Percentiles rank a stretch among this genome's conserved stretches.
Evolutionary conservation across 2,329 filamentous ascomycete species (phyloP).

Genomic region (Diaporthe amygdali): DNA sequence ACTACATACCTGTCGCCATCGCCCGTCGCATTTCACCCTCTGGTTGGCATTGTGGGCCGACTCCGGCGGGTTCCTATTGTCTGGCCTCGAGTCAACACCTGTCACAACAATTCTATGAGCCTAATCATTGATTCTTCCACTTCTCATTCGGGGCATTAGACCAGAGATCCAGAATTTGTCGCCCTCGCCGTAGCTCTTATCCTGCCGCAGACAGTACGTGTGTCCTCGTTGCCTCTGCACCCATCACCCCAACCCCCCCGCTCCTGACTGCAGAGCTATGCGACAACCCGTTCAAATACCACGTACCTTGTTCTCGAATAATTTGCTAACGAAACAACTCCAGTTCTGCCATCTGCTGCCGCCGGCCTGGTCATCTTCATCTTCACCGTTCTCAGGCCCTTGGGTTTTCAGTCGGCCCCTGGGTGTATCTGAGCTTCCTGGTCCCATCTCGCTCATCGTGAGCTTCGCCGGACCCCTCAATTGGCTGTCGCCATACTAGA

Average conservation of each 20-base stretch:
- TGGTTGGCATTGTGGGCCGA: conserved; percentile 5
- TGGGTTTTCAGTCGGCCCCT: not conserved
- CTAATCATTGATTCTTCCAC: not conserved
- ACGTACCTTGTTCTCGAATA: not conserved
- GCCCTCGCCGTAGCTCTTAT: conserved; percentile 2
- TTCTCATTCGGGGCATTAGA: not conserved
- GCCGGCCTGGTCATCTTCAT: not conserved
- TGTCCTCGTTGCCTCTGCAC: conserved; percentile 3
- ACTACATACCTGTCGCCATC: conserved; percentile 4
- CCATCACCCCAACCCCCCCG: conserved; percentile 4
- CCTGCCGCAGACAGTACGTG: conserved; percentile 3
- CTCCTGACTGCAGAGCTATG: conserved; percentile 3
- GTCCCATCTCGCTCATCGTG: not conserved
- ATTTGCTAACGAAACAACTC: conserved; percentile 7
- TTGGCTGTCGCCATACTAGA: not conserved
- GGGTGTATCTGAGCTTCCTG: not conserved
- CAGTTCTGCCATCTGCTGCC: conserved; percentile 5
- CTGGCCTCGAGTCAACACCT: conserved; percentile 5
- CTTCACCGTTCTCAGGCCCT: not conserved
- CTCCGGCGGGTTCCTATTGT: not conserved
- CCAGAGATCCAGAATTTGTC: not conserved
- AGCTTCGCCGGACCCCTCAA: conserved; percentile 10
- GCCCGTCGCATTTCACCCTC: conserved; percentile 4
- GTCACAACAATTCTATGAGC: not conserved
- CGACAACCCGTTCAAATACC: not conserved